These are phyloP conservation scores for Trypanosoma rangeli DNA, from an alignment of 208 protist genomes.

Conservation along the genomic window DNA sequence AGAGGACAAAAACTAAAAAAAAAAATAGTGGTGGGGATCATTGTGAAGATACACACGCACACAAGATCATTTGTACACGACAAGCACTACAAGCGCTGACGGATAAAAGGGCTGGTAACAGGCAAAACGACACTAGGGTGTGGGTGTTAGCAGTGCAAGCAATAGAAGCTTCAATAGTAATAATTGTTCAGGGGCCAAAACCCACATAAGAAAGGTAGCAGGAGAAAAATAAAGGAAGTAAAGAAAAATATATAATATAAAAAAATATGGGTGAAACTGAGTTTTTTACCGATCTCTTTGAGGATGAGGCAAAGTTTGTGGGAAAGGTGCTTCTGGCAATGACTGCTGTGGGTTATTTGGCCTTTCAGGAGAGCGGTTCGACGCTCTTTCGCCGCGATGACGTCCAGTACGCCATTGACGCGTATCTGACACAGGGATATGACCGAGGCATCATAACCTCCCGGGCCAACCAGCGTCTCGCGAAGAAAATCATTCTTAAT, in stretches of 20 bases:
- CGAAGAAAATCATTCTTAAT: conserved; percentile 39
- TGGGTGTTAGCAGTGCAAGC: background rate
- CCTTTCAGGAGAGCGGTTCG: conserved; percentile 3
- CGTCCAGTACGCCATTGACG: conserved; percentile 62
- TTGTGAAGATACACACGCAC: background rate
- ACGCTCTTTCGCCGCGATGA: conserved; percentile 37
- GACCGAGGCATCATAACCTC: conserved; percentile 72
- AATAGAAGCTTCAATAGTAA: background rate
- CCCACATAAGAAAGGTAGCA: conserved; percentile 4
- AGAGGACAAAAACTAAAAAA: background rate
- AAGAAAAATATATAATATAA: background rate
- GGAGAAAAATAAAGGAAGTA: conserved; percentile 5
- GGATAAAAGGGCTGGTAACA: background rate
- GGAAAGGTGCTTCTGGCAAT: conserved; percentile 44
- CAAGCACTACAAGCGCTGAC: background rate
- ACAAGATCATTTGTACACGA: background rate
- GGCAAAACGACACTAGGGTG: background rate
- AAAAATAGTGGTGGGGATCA: background rate
- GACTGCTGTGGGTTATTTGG: conserved; percentile 44
- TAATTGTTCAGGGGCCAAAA: background rate
- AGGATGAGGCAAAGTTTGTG: conserved; percentile 32
- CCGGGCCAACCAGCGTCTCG: conserved; percentile 51
- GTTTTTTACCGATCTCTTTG: conserved; percentile 25
- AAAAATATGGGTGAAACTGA: conserved; percentile 1
- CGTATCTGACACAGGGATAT: conserved; percentile 71